Conservation (phyloP, 495 filamentous ascomycete species). For the Trypethelium eluteriae region DNA sequence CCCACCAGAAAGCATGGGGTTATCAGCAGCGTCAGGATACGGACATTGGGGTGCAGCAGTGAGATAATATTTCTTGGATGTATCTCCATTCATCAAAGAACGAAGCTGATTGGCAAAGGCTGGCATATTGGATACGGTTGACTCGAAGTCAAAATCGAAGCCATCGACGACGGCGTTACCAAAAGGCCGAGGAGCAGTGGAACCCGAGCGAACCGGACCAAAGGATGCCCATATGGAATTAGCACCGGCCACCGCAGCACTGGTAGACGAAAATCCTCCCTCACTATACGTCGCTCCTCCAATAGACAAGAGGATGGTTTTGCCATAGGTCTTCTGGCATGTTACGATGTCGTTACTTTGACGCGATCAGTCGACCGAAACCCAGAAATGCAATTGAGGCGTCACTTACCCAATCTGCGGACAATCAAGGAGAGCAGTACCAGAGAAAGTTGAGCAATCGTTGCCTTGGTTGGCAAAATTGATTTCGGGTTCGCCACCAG, state of each 20-base stretch:
- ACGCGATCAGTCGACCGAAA: not conserved
- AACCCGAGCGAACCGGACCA: conserved; percentile 22
- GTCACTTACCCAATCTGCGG: conserved; percentile 52
- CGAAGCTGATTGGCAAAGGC: conserved; percentile 24
- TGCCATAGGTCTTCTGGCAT: conserved; percentile 25
- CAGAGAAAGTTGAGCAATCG: conserved; percentile 50
- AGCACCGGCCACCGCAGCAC: conserved; percentile 19
- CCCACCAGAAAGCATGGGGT: conserved; percentile 26
- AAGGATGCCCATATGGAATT: conserved; percentile 26
- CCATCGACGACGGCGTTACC: conserved; percentile 26
- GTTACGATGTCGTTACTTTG: conserved; percentile 30
- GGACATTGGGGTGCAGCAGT: conserved; percentile 28
- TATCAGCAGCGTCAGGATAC: conserved; percentile 24
- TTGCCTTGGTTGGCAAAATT: conserved; percentile 56
- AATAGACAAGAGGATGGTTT: conserved; percentile 29
- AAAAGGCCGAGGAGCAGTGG: conserved; percentile 25
- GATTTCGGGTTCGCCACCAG: conserved; percentile 38
- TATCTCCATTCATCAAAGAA: conserved; percentile 22
- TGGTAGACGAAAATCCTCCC: conserved; percentile 24
- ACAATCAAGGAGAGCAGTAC: conserved; percentile 51
- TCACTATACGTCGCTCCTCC: conserved; percentile 29
- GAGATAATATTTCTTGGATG: conserved; percentile 22
- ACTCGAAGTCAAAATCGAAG: conserved; percentile 32
- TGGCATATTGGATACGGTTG: conserved; percentile 23
- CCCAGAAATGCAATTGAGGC: not conserved